Evolutionary conservation across 805 yeast genomes (phyloP), one percentile per base, ranked within the genome.

Genomic region (Tetrapisispora pingtungensis): DNA sequence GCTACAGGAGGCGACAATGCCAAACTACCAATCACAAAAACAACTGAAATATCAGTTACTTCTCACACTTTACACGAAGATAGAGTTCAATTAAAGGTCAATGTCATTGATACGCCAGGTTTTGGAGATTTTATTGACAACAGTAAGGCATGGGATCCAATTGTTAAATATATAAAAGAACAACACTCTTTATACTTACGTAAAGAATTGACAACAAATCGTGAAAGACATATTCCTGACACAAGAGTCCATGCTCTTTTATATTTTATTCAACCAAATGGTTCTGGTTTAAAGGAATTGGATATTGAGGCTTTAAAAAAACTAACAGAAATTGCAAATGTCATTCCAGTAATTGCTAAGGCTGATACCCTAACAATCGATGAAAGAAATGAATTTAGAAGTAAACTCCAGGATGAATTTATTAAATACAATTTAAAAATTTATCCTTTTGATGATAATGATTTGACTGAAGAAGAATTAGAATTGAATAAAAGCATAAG

Each of bases 71-170:
- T 93, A 51, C 66, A 78, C 46, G 98, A 93, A 67, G 88, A 87
- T 63, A 84, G 84, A 52, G 97, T 93, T 46, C 79, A 81, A 49
- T 77, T 93, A 62, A 82, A 82, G 57, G 70, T 93, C 51, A 89
- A 87, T 56, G 80, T 93, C 45, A 85, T 93, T 60, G 98, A 93
- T 63, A 93, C 98, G 3, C 97, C 97, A 18, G 97, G 97, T 14
- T 93, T 87, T 71, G 97, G 96, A 33, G 98, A 93, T 71, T 96
- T 85, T 68, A 84, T 93, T 53, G 85, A 88, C 69, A 89, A 89
- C 66, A 94, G 85, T 57, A 84, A 83, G 66, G 88, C 95, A 67
- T 90, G 97, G 96, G 97, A 89, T 56, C 96, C 96, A 43, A 80
- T 89, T 50, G 81, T 89, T 52, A 87, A 86, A 67, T 89, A 88